Conservation (phyloP, 208 protist species). For the Trypanosoma platydactyli region DNA sequence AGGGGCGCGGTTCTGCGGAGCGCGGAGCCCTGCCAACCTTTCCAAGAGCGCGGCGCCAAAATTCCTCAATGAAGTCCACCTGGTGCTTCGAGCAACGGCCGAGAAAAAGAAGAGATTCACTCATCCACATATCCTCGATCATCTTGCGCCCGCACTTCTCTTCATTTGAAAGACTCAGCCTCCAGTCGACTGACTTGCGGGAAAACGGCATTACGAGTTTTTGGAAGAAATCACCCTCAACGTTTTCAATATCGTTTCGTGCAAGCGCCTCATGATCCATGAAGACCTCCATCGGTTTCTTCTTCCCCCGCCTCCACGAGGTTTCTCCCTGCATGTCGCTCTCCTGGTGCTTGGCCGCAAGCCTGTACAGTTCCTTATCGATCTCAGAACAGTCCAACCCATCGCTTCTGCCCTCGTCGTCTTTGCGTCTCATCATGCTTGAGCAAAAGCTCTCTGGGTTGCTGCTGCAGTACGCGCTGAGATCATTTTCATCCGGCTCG, state of each 20-base stretch:
- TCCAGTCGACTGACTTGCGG: constrained; percentile 11
- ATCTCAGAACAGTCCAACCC: constrained; percentile 24
- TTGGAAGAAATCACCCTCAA: constrained; percentile 21
- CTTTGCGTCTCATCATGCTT: background rate
- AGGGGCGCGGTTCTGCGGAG: background rate
- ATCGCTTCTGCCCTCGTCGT: constrained; percentile 14
- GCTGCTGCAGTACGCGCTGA: constrained; percentile 31
- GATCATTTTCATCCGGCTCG: constrained; percentile 12
- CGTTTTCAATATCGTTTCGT: constrained; percentile 47
- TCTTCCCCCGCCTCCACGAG: constrained; percentile 12
- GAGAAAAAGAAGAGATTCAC: constrained; percentile 45
- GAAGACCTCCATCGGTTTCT: constrained; percentile 27
- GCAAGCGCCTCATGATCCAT: constrained; percentile 36
- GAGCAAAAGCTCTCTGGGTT: constrained; percentile 3
- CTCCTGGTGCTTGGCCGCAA: constrained; percentile 28
- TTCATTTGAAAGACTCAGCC: constrained; percentile 32
- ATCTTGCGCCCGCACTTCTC: constrained; percentile 13
- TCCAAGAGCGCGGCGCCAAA: constrained; percentile 27
- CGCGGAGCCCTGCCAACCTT: background rate
- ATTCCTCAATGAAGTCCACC: constrained; percentile 29
- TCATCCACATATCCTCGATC: constrained; percentile 33
- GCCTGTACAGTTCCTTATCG: constrained; percentile 25
- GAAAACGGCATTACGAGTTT: constrained; percentile 9
- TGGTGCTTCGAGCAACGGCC: constrained; percentile 15
- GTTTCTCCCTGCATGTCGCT: constrained; percentile 17